Percentiles rank a stretch among this genome's conserved stretches.
Evolutionary conservation across 169 alveolate genomes (phyloP).

Genomic region (Plasmodium relictum): DNA sequence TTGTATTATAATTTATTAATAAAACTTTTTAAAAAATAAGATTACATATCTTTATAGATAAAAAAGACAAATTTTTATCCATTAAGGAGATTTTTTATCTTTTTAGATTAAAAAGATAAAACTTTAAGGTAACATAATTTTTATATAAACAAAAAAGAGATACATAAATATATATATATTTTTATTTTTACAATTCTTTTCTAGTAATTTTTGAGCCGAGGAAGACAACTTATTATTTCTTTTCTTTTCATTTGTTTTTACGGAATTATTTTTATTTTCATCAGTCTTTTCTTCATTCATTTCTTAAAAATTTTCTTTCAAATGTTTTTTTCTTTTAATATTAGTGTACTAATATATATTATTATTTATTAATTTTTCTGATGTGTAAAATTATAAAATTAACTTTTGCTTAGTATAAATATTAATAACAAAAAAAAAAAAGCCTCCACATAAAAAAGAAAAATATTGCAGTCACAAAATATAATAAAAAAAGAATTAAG

Average conservation of each 20-base stretch:
- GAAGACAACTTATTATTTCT: conserved; percentile 23
- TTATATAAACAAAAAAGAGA: not conserved
- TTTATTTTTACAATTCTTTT: conserved; percentile 41
- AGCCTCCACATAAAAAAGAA: too few relatives aligned
- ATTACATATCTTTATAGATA: not conserved
- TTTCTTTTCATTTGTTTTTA: conserved; percentile 17
- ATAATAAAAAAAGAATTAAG: too few relatives aligned
- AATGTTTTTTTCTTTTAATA: too few relatives aligned
- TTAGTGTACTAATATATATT: too few relatives aligned
- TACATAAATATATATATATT: not conserved
- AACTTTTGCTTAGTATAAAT: too few relatives aligned
- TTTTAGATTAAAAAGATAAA: not conserved
- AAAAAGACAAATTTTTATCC: not conserved
- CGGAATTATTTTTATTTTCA: conserved; percentile 10
- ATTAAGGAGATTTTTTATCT: not conserved
- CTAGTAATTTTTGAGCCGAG: conserved; percentile 46
- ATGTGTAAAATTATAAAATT: too few relatives aligned
- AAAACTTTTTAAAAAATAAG: not conserved
- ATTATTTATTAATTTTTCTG: too few relatives aligned
- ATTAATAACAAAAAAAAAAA: too few relatives aligned
- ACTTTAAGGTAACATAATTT: too few relatives aligned
- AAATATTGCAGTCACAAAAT: too few relatives aligned
- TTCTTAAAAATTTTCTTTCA: not conserved
- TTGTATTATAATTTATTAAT: not conserved
- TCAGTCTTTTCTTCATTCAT: conserved; percentile 24